A percentile compares a stretch with the other conserved stretches of the same genome.
Evolutionary conservation across 805 yeast species (phyloP).

Genomic region (Wickerhamiella bombiphila): DNA sequence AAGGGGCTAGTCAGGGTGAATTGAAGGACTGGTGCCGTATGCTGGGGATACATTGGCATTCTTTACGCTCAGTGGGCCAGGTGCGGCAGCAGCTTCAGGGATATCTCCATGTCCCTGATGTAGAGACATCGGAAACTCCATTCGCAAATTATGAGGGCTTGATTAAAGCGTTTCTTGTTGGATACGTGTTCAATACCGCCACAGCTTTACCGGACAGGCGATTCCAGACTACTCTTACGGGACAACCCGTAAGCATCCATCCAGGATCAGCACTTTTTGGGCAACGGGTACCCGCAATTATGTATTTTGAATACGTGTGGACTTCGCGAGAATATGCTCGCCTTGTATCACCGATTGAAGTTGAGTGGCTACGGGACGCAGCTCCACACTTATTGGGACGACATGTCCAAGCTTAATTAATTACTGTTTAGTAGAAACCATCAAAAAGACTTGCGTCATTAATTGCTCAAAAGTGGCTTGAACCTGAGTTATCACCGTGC

Average conservation of each 20-base stretch:
- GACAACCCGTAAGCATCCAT: slow-evolving; percentile 75
- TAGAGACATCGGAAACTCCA: not conserved
- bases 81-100: slow-evolving; percentile 62
- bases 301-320: slow-evolving; percentile 89
- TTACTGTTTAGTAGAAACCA: too few relatives aligned
- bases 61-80: slow-evolving; percentile 59
- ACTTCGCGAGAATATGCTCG: slow-evolving; percentile 90
- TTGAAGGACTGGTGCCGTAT: slow-evolving; percentile 73
- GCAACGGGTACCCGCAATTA: slow-evolving; percentile 62
- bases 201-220: slow-evolving; percentile 91
- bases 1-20: slow-evolving; percentile 30
- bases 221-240: slow-evolving; percentile 62
- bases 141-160: slow-evolving; percentile 39
- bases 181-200: slow-evolving; percentile 80
- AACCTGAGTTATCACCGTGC: too few relatives aligned
- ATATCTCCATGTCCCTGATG: slow-evolving; percentile 35
- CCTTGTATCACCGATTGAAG: slow-evolving; percentile 64
- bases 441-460: too few relatives aligned
- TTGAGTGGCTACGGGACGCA: slow-evolving; percentile 47
- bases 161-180: slow-evolving; percentile 66
- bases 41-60: slow-evolving; percentile 59
- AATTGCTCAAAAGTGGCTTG: too few relatives aligned
- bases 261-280: slow-evolving; percentile 87
- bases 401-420: too few relatives aligned
- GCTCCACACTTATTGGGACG: slow-evolving; percentile 15